These are phyloP conservation scores for Citrus australasica DNA, from an alignment of 345 rosid species.

Conservation along the genomic window DNA sequence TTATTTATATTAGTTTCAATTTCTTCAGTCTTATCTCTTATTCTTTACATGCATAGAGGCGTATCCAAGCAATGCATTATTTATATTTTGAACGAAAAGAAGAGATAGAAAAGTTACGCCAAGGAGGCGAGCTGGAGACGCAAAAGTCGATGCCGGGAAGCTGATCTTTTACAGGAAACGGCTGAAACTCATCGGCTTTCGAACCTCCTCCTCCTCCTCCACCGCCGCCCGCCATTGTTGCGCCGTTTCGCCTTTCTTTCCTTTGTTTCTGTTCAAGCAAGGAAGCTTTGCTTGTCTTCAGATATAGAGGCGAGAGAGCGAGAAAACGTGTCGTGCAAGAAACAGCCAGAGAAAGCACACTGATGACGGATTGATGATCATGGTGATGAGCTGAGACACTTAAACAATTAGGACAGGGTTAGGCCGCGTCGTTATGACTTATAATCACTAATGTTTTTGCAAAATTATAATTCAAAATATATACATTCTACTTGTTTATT, in stretches of 20 bases:
- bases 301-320: background rate
- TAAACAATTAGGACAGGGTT: background rate
- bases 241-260: background rate
- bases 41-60: background rate
- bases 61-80: background rate
- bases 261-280: no score
- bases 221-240: conserved; percentile 28
- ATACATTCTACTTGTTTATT: background rate
- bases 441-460: background rate
- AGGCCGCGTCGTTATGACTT: conserved; percentile 23
- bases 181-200: conserved; percentile 61
- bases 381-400: background rate
- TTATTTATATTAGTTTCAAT: background rate
- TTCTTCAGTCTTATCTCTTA: background rate
- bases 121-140: conserved; percentile 70
- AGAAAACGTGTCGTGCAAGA: background rate
- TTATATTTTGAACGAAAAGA: background rate
- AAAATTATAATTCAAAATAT: no score
- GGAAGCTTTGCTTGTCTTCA: background rate
- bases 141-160: conserved; percentile 82
- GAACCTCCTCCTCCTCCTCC: conserved; percentile 24
- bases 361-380: background rate
- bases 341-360: background rate
- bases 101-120: conserved; percentile 47
- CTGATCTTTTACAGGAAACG: conserved; percentile 81